phyloP scores from a whole-genome alignment of 2,329 filamentous ascomycete genomes.

The Fusarium pseudocircinatum region DNA sequence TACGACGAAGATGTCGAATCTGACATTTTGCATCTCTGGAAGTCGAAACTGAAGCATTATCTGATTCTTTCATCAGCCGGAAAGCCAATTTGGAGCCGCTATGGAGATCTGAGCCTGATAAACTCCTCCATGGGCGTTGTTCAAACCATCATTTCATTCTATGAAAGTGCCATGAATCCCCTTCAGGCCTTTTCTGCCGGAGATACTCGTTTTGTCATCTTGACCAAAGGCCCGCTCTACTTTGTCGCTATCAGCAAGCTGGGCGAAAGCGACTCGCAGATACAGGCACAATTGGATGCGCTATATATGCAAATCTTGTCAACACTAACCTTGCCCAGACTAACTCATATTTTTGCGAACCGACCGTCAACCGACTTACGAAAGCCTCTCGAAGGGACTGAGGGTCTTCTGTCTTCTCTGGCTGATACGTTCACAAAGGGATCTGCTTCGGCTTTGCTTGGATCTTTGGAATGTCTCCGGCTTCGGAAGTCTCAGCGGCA shows the following conservation, averaged over 20 bases:
- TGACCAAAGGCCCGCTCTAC: slow-evolving; percentile 87
- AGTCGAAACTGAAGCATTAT: slow-evolving; percentile 94
- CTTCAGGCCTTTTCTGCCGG: slow-evolving; percentile 89
- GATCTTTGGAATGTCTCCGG: slow-evolving; percentile 91
- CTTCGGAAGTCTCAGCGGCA: slow-evolving; percentile 88
- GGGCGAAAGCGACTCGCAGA: slow-evolving; percentile 89
- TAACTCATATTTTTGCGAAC: slow-evolving; percentile 87
- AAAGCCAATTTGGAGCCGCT: slow-evolving; percentile 96
- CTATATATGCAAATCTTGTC: slow-evolving; percentile 99
- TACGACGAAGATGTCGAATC: slow-evolving; percentile 55
- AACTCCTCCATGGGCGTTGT: slow-evolving; percentile 95
- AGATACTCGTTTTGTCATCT: slow-evolving; percentile 83
- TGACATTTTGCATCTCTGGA: slow-evolving; percentile 78
- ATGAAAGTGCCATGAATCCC: slow-evolving; percentile 80
- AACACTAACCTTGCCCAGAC: slow-evolving; percentile 86
- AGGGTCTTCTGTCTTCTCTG: slow-evolving; percentile 87
- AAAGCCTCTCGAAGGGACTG: slow-evolving; percentile 89
- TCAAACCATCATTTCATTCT: slow-evolving; percentile 98
- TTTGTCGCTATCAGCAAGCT: slow-evolving; percentile 93
- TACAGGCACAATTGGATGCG: slow-evolving; percentile 88
- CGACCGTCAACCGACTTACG: slow-evolving; percentile 94
- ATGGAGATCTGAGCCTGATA: slow-evolving; percentile 89
- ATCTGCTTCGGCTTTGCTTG: slow-evolving; percentile 87
- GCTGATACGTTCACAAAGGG: slow-evolving; percentile 95
- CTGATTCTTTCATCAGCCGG: slow-evolving; percentile 95